Evolutionary conservation across 768 basidiomycete species (phyloP), one percentile per base, ranked within the genome.

Genomic region (Boletus sp.): DNA sequence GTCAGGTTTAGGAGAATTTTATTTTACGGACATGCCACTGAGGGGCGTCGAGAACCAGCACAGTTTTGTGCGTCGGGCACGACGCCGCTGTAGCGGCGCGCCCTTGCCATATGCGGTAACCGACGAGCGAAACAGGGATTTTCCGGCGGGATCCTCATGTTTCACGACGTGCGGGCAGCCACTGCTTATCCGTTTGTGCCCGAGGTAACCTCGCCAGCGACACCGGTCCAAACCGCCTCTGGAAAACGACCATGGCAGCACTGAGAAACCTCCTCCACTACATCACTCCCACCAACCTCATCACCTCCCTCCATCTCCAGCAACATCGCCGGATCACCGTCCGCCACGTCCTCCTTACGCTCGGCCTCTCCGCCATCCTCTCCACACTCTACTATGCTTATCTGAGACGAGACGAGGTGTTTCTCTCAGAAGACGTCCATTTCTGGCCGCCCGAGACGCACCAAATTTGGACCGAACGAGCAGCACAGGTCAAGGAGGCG

Each of bases 401-500:
- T 44, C 57, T 59, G 28, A 45, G 24, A 18, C 55, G 24, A 6
- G 42, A 28, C 14, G 29, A 44, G 1, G 2, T 14, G 1, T 45
- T 59, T 28, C 24, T 58, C 28, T 11, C 46, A 2, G 2, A 50
- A 6, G 54, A 52, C 17, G 15, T 30, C 0, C 5, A 6, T 17
- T 48, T 58, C 50, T 58, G 55, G 54, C 37, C 52, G 5, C 36
- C 52, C 10, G 62, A 53, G 35, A 48, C 56, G 4, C 66, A 73
- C 0, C 54, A 68, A 20, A 68, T 73, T 0, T 89, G 87, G 86
- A 67, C 73, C 11, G 67, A 72, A 6, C 75, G 84, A 18, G 85
- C 88, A 4, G 70, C 73, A 7, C 73, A 78, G 55, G 87, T 90
- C 40, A 85, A 79, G 65, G 56, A 76, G 20, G 85, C 87, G 0